Conservation (phyloP, 1,284 basidiomycete genomes). For the Inonotus hispidus region DNA sequence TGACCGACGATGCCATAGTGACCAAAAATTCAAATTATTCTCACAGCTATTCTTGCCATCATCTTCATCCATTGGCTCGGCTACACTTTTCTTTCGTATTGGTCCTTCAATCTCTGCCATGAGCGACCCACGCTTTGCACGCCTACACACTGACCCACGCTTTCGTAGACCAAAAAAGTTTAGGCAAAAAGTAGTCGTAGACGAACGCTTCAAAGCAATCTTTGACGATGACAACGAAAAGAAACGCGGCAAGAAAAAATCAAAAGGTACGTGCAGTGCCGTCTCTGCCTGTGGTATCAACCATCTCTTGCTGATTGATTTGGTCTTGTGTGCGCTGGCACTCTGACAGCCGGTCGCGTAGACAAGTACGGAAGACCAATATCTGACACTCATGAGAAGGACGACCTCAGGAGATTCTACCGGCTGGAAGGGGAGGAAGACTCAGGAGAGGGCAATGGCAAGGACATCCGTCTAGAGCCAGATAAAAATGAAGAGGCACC, state of each 20-base stretch:
- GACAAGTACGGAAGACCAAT: conserved; percentile 91
- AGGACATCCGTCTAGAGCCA: not conserved
- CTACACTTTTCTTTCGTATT: not conserved
- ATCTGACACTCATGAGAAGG: conserved; percentile 62
- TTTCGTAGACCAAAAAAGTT: conserved; percentile 84
- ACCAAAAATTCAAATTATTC: not conserved
- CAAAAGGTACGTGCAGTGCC: conserved; percentile 31
- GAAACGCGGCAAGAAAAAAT: conserved; percentile 35
- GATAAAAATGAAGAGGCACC: conserved; percentile 28
- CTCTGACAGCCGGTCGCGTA: conserved; percentile 47
- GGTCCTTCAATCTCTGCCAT: conserved; percentile 32
- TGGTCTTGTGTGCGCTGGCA: not conserved
- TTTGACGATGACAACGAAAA: conserved; percentile 41
- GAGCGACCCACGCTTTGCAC: conserved; percentile 83
- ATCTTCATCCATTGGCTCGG: not conserved
- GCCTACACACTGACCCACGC: conserved; percentile 87
- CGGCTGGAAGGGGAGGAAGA: conserved; percentile 53
- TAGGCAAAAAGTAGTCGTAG: conserved; percentile 80
- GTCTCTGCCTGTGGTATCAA: conserved; percentile 12
- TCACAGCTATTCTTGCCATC: not conserved
- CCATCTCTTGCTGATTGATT: conserved; percentile 9
- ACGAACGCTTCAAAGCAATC: conserved; percentile 90
- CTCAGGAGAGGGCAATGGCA: conserved; percentile 27
- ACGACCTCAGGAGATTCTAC: conserved; percentile 82
- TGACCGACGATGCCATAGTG: conserved; percentile 7